A percentile compares a stretch with the other conserved stretches of the same genome.
These are phyloP conservation scores for Inonotus hispidus DNA, from an alignment of 1,284 basidiomycete genomes.

Conservation along the genomic window DNA sequence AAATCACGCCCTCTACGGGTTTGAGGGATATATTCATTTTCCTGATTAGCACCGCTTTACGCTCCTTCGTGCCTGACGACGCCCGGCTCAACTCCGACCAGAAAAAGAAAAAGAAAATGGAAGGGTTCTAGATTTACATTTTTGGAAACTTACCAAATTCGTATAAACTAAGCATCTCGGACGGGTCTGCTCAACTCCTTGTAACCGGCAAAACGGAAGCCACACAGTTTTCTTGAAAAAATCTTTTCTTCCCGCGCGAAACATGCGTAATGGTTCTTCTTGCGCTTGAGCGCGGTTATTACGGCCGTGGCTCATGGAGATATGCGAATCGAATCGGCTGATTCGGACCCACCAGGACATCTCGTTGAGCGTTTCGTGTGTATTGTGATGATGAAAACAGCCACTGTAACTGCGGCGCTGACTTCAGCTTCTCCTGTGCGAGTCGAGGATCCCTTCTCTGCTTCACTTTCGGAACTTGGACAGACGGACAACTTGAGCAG, in stretches of 20 bases:
- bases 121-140: neutral
- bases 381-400: neutral
- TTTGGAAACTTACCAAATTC: neutral
- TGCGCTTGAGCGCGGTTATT: neutral
- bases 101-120: neutral
- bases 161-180: neutral
- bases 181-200: neutral
- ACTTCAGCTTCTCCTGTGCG: neutral
- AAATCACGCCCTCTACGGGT: neutral
- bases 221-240: neutral
- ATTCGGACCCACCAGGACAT: neutral
- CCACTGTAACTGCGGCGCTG: neutral
- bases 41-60: neutral
- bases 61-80: conserved; percentile 5
- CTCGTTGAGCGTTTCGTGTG: too few relatives aligned
- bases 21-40: neutral
- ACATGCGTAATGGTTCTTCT: neutral
- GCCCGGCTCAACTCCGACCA: neutral
- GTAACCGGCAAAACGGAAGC: neutral
- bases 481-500: neutral
- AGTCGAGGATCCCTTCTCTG: neutral
- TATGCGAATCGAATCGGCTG: neutral
- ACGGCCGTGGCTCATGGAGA: neutral
- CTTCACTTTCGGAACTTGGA: neutral
- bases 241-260: neutral